Percentiles rank a stretch among this genome's conserved stretches.
Conservation (phyloP, 169 alveolate genomes). For the Eimeria sp. region DNA sequence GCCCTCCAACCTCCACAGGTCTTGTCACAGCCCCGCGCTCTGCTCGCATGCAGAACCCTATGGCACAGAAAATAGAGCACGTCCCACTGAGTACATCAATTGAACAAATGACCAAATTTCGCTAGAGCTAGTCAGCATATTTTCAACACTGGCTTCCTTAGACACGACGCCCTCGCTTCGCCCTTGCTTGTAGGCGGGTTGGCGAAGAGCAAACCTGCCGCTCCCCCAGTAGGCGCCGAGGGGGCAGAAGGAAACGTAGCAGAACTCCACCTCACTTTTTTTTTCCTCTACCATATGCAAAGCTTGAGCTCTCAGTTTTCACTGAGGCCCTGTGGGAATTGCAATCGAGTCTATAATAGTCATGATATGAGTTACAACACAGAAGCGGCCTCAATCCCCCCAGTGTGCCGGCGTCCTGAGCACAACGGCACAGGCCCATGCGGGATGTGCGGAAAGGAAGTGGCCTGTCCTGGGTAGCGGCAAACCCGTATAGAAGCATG, state of each 20-base stretch:
- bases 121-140: background rate
- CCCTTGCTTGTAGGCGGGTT: background rate
- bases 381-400: no score
- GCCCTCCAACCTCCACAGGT: background rate
- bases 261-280: background rate
- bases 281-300: no score
- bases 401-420: no score
- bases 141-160: background rate
- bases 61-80: background rate
- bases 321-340: background rate
- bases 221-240: background rate
- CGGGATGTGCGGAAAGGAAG: no score
- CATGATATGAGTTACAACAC: no score
- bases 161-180: background rate
- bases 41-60: conserved; percentile 10
- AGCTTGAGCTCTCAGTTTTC: background rate
- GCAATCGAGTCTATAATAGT: no score
- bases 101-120: background rate
- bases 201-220: background rate
- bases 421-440: no score
- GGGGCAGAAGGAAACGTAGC: background rate
- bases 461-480: no score
- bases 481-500: no score
- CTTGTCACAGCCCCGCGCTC: conserved; percentile 21
- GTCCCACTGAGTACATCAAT: background rate